Conservation (phyloP, 345 rosid species). For the Nephelium lappaceum region DNA sequence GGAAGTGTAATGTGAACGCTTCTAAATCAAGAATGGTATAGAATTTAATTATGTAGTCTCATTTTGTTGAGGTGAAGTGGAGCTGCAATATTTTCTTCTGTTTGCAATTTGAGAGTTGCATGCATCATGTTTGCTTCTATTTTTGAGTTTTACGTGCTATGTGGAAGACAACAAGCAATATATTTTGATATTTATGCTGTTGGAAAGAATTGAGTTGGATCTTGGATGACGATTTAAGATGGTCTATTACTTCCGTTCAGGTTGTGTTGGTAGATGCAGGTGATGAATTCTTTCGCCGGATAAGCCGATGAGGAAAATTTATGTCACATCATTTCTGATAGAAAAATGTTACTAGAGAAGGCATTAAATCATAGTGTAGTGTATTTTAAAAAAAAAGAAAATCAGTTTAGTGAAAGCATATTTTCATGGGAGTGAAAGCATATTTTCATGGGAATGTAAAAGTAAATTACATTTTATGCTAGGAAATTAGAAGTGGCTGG, state of each 20-base stretch:
- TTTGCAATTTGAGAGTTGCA: not conserved
- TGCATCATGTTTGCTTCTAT: not conserved
- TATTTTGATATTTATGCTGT: not conserved
- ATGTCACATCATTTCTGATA: not conserved
- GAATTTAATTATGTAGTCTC: not conserved
- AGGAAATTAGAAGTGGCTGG: not conserved
- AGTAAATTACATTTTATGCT: not conserved
- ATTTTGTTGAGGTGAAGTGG: not conserved
- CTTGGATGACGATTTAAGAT: not conserved
- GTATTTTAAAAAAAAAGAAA: too few species aligned
- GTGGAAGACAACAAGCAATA: not conserved
- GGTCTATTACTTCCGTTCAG: not conserved
- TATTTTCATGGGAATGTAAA: not conserved
- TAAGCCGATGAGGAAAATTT: not conserved
- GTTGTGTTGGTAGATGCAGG: not conserved
- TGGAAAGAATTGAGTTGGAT: not conserved
- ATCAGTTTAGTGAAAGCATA: too few species aligned
- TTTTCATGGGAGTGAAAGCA: too few species aligned
- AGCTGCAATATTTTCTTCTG: not conserved
- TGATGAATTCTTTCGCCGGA: not conserved
- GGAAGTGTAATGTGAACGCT: not conserved
- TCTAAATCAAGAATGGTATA: not conserved
- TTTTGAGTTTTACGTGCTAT: not conserved
- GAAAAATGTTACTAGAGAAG: not conserved
- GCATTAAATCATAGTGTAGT: not conserved